A percentile compares a stretch with the other conserved stretches of the same genome.
Conservation (phyloP, 306 rosid genomes). For the Cajanus cajan region DNA sequence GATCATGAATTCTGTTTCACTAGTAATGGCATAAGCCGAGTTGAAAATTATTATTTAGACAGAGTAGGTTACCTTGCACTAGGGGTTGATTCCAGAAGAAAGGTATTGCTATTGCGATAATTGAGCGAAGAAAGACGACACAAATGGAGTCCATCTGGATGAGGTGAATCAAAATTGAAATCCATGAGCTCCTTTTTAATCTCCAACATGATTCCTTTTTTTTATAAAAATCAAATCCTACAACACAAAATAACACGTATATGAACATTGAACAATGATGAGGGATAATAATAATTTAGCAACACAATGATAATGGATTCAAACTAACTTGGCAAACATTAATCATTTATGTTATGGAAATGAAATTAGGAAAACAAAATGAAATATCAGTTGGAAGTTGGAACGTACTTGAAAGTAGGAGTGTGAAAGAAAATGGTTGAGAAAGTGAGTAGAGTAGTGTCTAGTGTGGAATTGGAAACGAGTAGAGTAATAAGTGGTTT, state of each 20-base stretch:
- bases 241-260: background rate
- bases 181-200: constrained; percentile 34
- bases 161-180: constrained; percentile 21
- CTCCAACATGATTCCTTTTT: constrained; percentile 27
- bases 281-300: too few relatives aligned
- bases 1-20: background rate
- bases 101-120: constrained; percentile 22
- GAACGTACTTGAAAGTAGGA: constrained; percentile 1
- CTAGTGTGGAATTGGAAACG: background rate
- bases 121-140: constrained; percentile 33
- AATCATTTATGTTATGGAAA: background rate
- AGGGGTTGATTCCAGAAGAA: constrained; percentile 23
- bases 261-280: background rate
- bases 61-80: constrained; percentile 35
- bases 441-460: background rate
- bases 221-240: background rate
- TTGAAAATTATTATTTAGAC: background rate
- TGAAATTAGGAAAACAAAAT: background rate
- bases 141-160: constrained; percentile 17
- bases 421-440: background rate
- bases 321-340: background rate
- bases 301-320: background rate
- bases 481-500: background rate
- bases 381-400: background rate
- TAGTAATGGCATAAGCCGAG: background rate